Evolutionary conservation across 768 basidiomycete species (phyloP).

Genomic region (Daedaleopsis nitida): DNA sequence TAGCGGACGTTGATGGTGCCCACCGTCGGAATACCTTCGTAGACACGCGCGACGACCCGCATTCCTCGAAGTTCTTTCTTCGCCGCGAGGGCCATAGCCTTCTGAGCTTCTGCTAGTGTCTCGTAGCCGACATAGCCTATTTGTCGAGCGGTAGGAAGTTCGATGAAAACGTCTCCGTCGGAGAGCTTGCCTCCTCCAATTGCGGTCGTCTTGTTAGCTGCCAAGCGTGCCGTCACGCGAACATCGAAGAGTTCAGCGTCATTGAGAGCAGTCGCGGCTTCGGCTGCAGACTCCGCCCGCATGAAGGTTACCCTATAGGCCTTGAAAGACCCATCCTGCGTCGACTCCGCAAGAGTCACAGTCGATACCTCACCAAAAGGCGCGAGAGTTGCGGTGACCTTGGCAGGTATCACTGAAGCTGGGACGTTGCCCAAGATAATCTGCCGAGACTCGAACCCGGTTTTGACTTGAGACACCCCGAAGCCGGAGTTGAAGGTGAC

Average conservation of each 20-base stretch:
- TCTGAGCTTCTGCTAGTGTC: slow-evolving; percentile 47
- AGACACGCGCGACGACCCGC: slow-evolving; percentile 48
- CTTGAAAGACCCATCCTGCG: not conserved
- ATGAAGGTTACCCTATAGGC: slow-evolving; percentile 47
- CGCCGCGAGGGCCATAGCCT: slow-evolving; percentile 48
- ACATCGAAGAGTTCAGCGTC: slow-evolving; percentile 41
- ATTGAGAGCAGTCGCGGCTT: slow-evolving; percentile 55
- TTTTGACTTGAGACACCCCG: slow-evolving; percentile 53
- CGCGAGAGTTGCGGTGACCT: slow-evolving; percentile 41
- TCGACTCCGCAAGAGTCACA: slow-evolving; percentile 31
- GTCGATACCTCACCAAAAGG: slow-evolving; percentile 51
- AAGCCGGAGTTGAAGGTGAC: slow-evolving; percentile 65
- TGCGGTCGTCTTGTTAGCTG: slow-evolving; percentile 39
- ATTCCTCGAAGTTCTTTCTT: slow-evolving; percentile 39
- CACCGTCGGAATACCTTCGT: slow-evolving; percentile 60
- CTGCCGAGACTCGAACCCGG: slow-evolving; percentile 72
- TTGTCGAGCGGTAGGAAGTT: slow-evolving; percentile 59
- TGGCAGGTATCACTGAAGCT: slow-evolving; percentile 30
- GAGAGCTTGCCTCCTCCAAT: slow-evolving; percentile 42
- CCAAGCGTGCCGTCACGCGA: slow-evolving; percentile 47
- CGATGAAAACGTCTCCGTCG: slow-evolving; percentile 58
- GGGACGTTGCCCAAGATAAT: slow-evolving; percentile 58
- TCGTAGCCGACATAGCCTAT: slow-evolving; percentile 67
- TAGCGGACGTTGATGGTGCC: slow-evolving; percentile 65
- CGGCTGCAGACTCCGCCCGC: slow-evolving; percentile 48